Evolutionary conservation across 2,329 filamentous ascomycete species (phyloP).

Genomic region (Purpureocillium lavendulum): DNA sequence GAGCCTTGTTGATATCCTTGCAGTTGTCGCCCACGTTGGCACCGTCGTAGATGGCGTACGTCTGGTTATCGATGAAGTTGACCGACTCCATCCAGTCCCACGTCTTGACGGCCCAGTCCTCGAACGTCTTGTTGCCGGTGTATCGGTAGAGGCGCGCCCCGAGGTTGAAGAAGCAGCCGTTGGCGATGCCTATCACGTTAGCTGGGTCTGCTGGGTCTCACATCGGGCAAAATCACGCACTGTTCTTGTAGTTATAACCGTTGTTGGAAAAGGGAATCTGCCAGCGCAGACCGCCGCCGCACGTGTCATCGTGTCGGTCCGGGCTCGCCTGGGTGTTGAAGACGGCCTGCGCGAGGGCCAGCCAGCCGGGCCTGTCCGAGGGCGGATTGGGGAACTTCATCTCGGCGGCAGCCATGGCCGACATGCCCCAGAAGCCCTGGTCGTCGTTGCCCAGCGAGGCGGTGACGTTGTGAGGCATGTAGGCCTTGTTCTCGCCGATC

Average conservation of each 20-base stretch:
- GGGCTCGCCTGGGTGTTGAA: conserved; percentile 48
- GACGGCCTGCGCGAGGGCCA: conserved; percentile 53
- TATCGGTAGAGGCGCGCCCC: conserved; percentile 65
- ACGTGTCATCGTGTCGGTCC: conserved; percentile 48
- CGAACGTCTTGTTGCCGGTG: conserved; percentile 57
- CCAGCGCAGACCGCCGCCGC: conserved; percentile 61
- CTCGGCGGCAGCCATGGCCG: conserved; percentile 51
- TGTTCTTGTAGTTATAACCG: conserved; percentile 70
- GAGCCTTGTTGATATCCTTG: conserved; percentile 42
- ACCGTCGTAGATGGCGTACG: conserved; percentile 55
- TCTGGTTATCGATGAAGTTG: conserved; percentile 48
- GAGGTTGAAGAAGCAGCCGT: conserved; percentile 56
- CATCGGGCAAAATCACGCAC: conserved; percentile 13
- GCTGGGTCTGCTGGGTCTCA: not conserved
- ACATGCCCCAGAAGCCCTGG: conserved; percentile 61
- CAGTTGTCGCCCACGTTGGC: conserved; percentile 44
- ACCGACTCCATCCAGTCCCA: conserved; percentile 53
- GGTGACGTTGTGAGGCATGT: conserved; percentile 47
- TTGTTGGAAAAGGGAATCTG: conserved; percentile 68
- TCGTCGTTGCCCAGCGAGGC: conserved; percentile 53
- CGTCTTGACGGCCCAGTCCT: conserved; percentile 52
- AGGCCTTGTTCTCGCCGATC: conserved; percentile 42
- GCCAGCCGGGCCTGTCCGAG: conserved; percentile 39
- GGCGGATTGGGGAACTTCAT: conserved; percentile 47
- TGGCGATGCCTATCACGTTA: conserved; percentile 25